Evolutionary conservation across 768 basidiomycete genomes (phyloP).

Genomic region (Imleria badia): DNA sequence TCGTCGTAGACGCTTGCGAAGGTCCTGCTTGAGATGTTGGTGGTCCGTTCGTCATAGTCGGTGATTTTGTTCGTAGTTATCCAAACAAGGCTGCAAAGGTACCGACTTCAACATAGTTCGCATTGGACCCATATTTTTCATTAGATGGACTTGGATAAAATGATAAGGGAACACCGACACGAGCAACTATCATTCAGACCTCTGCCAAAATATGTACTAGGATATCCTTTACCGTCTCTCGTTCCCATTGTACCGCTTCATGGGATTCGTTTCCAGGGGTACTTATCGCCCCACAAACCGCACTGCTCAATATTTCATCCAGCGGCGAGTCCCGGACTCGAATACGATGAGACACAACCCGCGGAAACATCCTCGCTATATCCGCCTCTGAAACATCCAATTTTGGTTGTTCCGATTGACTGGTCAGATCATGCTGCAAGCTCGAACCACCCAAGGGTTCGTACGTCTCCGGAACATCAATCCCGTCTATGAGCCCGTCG

Average conservation of each 20-base stretch:
- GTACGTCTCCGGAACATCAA: conserved; percentile 13
- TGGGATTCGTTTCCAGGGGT: conserved; percentile 16
- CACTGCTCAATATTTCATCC: conserved; percentile 67
- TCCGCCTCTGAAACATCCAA: conserved; percentile 74
- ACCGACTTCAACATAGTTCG: background rate
- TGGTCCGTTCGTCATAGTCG: conserved; percentile 40
- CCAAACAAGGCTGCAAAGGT: conserved; percentile 2
- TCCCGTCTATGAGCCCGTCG: conserved; percentile 20
- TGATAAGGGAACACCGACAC: background rate
- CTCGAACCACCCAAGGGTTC: conserved; percentile 2
- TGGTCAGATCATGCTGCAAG: conserved; percentile 2
- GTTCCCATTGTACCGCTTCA: conserved; percentile 35
- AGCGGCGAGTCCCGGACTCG: conserved; percentile 66
- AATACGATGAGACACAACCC: conserved; percentile 74
- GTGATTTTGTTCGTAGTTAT: no score
- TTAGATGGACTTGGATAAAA: background rate
- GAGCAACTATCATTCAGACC: conserved; percentile 36
- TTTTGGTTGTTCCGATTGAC: conserved; percentile 24
- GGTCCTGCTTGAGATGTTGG: conserved; percentile 43
- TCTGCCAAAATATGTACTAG: conserved; percentile 57
- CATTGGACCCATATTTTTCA: background rate
- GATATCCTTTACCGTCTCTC: conserved; percentile 63
- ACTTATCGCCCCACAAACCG: conserved; percentile 53
- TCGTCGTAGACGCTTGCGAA: conserved; percentile 22
- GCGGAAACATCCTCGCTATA: conserved; percentile 68